These are phyloP conservation scores for Stemphylium beticola DNA, from an alignment of 2,329 filamentous ascomycete genomes.

Conservation along the genomic window DNA sequence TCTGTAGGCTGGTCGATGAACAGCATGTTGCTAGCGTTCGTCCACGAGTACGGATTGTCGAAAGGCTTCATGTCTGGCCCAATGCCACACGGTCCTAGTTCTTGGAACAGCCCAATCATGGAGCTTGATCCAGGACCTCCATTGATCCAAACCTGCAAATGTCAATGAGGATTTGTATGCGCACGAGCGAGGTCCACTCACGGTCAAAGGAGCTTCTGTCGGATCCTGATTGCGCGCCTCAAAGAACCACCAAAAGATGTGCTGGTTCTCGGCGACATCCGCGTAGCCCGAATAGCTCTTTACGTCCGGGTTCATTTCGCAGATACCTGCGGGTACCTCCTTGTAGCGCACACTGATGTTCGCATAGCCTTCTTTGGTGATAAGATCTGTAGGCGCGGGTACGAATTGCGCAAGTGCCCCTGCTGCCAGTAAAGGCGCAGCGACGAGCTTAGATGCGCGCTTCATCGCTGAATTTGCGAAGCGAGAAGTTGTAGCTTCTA, in stretches of 20 bases:
- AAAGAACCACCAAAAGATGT: conserved; percentile 65
- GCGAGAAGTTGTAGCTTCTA: not conserved
- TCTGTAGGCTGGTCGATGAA: conserved; percentile 72
- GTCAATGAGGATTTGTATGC: not conserved
- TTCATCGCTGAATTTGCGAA: conserved; percentile 13
- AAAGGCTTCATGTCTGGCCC: conserved; percentile 55
- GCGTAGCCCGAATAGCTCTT: conserved; percentile 64
- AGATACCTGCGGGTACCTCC: conserved; percentile 60
- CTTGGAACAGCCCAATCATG: conserved; percentile 62
- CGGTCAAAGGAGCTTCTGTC: conserved; percentile 60
- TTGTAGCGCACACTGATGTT: conserved; percentile 65
- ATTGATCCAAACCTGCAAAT: conserved; percentile 56
- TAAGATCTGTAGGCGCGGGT: conserved; percentile 53
- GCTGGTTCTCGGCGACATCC: conserved; percentile 58
- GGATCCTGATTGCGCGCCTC: conserved; percentile 60
- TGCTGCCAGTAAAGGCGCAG: conserved; percentile 27
- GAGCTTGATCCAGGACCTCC: conserved; percentile 64
- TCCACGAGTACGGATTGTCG: conserved; percentile 69
- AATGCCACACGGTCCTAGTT: conserved; percentile 61
- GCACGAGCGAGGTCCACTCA: conserved; percentile 29
- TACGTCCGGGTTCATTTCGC: conserved; percentile 62
- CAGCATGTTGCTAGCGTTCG: conserved; percentile 69
- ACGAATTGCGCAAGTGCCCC: conserved; percentile 52
- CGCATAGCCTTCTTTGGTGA: conserved; percentile 51
- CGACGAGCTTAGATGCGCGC: conserved; percentile 13